Percentiles rank a stretch among this genome's conserved stretches.
phyloP scores from a whole-genome alignment of 2,329 filamentous ascomycete genomes.

The Nigrospora sphaerica region DNA sequence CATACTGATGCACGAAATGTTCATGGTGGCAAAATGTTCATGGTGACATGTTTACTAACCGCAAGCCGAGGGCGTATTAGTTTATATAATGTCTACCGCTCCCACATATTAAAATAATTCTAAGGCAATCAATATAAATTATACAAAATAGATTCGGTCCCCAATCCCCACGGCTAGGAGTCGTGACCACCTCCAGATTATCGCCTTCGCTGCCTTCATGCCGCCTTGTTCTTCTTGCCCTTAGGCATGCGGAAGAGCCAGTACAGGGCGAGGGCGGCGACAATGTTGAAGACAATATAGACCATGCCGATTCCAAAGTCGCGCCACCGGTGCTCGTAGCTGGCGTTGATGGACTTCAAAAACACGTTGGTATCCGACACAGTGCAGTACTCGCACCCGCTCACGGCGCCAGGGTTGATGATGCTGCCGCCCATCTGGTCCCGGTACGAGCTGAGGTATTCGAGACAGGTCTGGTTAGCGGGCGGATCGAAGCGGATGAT shows the following conservation, averaged over 20 bases:
- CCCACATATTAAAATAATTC: too few relatives aligned
- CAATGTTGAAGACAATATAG: conserved; percentile 52
- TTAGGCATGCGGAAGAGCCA: conserved; percentile 45
- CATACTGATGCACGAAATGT: too few relatives aligned
- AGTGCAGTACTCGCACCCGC: conserved; percentile 48
- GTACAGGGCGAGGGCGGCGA: conserved; percentile 47
- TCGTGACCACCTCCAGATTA: too few relatives aligned
- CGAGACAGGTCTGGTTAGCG: conserved; percentile 45
- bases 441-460: conserved; percentile 51
- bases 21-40: too few relatives aligned
- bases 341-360: conserved; percentile 37
- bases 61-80: too few relatives aligned
- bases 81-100: too few relatives aligned
- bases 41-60: too few relatives aligned
- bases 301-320: conserved; percentile 60
- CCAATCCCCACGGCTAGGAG: too few relatives aligned
- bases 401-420: conserved; percentile 36
- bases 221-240: conserved; percentile 1
- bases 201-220: too few relatives aligned
- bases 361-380: conserved; percentile 44
- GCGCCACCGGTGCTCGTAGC: conserved; percentile 56
- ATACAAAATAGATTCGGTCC: too few relatives aligned
- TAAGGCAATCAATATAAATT: too few relatives aligned
- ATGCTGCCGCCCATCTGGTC: conserved; percentile 44
- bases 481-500: conserved; percentile 58